Conservation (phyloP, 2,329 filamentous ascomycete genomes). For the Pestalotiopsis sp. region DNA sequence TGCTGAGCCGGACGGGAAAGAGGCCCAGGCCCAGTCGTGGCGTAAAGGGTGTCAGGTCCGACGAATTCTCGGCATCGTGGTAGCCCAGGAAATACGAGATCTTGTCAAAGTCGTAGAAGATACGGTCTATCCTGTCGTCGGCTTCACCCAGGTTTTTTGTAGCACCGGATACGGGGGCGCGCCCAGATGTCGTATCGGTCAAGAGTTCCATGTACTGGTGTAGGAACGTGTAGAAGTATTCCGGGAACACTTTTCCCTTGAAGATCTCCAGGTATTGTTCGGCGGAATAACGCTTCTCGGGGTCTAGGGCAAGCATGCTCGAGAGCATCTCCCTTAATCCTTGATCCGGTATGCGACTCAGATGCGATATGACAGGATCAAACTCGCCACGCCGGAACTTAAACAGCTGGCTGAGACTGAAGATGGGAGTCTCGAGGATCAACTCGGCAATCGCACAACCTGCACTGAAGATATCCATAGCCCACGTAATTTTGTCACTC, state of each 20-base stretch:
- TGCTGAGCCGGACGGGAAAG: constrained; percentile 82
- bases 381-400: constrained; percentile 93
- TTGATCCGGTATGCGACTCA: constrained; percentile 85
- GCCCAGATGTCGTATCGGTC: constrained; percentile 85
- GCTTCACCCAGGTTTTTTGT: constrained; percentile 79
- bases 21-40: constrained; percentile 60
- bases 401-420: constrained; percentile 94
- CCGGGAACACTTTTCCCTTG: constrained; percentile 88
- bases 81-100: constrained; percentile 93
- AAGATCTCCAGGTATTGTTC: constrained; percentile 94
- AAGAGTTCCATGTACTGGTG: constrained; percentile 98
- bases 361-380: constrained; percentile 78
- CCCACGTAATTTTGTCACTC: constrained; percentile 72
- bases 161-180: constrained; percentile 69
- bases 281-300: constrained; percentile 87
- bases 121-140: constrained; percentile 90
- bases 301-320: constrained; percentile 96
- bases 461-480: constrained; percentile 98
- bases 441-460: constrained; percentile 97
- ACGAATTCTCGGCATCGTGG: constrained; percentile 48
- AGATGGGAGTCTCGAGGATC: constrained; percentile 94
- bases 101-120: constrained; percentile 96
- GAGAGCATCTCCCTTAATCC: constrained; percentile 87
- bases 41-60: constrained; percentile 37
- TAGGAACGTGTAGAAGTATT: constrained; percentile 96